Base-by-base conservation (phyloP, 768 basidiomycete genomes). In the Russula brevipes region DNA sequence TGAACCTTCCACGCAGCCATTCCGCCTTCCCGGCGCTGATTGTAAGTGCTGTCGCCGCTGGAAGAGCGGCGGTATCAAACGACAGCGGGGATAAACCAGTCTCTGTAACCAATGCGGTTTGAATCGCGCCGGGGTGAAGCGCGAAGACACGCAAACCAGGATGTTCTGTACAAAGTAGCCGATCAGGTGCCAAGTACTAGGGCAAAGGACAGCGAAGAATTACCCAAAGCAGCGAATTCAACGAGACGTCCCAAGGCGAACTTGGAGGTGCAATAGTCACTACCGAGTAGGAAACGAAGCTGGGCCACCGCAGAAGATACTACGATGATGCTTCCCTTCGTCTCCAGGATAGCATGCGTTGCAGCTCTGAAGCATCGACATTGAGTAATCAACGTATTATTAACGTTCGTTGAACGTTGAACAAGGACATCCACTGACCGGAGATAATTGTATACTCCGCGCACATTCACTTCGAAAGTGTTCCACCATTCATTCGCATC, bases 401-500 rank as follows among this genome's bases (percentile, higher is more conserved):
- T 4, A 47, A 31, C 47, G 11, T 33, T 50, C 31, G 24, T 46
- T 14, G n/a, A n/a, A n/a, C n/a, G n/a, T n/a, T n/a, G 10, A 4
- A 17, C 39, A 17, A 7, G 46, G 14, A 50, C 42, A 35, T n/a
- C 8, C 7, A 2, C 24, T 65, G 51, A 46, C 70, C 66, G 49
- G 53, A 65, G 51, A n/a, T 51, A 56, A n/a, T 63, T 63, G 31
- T 57, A 57, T 1, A 58, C 56, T 4, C 61, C 61, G 1, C 55
- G 55, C 12, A 63, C 38, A 44, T 63, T 63, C 33, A 57, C 41
- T 44, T 63, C 61, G 16, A 63, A 9, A 19, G 33, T 36, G n/a
- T 52, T 38, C 61, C 61, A 63, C 61, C 61, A 63, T 14, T 35
- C 61, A 5, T 35, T 41, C 9, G 61, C 39, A 39, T 63, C 56